phyloP scores from a whole-genome alignment of 768 basidiomycete genomes.

The Scleroderma citrinum region DNA sequence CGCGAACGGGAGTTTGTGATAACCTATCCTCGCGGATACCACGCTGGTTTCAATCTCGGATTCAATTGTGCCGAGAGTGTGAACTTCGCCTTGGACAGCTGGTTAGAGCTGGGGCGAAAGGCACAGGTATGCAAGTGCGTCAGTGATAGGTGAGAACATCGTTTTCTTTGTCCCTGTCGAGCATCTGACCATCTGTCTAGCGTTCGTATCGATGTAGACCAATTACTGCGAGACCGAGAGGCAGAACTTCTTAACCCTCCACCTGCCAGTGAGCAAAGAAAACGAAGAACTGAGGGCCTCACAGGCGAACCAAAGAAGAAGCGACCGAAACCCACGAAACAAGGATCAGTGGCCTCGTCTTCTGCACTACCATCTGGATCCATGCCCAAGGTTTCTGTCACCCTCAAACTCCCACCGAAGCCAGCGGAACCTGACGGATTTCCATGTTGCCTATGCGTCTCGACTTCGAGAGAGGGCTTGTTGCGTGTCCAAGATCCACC shows the following conservation, averaged over 20 bases:
- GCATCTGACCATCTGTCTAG: conserved; percentile 37
- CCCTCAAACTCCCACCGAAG: conserved; percentile 61
- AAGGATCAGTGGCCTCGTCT: neutral
- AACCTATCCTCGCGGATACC: conserved; percentile 92
- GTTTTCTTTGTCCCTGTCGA: neutral
- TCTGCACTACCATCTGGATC: conserved; percentile 6
- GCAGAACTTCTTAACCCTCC: conserved; percentile 31
- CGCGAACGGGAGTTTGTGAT: conserved; percentile 95
- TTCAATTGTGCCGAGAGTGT: conserved; percentile 97
- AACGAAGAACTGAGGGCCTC: conserved; percentile 34
- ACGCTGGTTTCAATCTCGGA: conserved; percentile 94
- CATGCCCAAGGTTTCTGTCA: conserved; percentile 44
- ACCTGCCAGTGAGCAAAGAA: conserved; percentile 13
- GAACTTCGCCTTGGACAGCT: conserved; percentile 93
- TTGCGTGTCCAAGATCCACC: conserved; percentile 68
- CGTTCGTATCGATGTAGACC: conserved; percentile 91
- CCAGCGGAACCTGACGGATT: conserved; percentile 50
- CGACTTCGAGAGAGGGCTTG: conserved; percentile 46
- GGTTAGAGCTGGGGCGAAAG: conserved; percentile 81
- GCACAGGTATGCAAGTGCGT: conserved; percentile 75
- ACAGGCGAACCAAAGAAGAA: conserved; percentile 25
- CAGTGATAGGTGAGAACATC: conserved; percentile 51
- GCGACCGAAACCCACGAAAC: conserved; percentile 15
- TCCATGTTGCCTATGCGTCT: conserved; percentile 68
- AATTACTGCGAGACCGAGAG: conserved; percentile 65